Evolutionary conservation across 352 stramenopile genomes (phyloP).

Genomic region (Phytophthora palmivora): DNA sequence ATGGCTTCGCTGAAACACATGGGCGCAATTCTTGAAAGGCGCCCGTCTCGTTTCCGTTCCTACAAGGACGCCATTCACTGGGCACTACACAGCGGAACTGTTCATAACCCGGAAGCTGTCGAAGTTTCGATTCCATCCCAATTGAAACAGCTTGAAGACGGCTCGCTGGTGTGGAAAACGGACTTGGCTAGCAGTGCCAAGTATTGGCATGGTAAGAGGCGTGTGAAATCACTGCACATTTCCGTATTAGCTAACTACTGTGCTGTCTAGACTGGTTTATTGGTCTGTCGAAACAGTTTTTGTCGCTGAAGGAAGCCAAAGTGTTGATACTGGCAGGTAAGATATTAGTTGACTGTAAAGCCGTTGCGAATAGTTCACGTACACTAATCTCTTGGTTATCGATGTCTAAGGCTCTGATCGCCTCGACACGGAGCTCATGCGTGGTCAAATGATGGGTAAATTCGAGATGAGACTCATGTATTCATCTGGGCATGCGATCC

Average conservation of each 20-base stretch:
- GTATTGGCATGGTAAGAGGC: constrained; percentile 74
- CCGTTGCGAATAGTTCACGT: no score
- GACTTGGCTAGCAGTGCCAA: constrained; percentile 74
- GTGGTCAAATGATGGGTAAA: constrained; percentile 92
- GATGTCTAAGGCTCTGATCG: constrained; percentile 65
- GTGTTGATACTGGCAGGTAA: constrained; percentile 84
- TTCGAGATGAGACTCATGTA: constrained; percentile 90
- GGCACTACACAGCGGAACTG: constrained; percentile 75
- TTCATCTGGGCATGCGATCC: constrained; percentile 88
- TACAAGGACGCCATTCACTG: constrained; percentile 82
- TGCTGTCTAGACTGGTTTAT: constrained; percentile 75
- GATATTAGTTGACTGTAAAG: background rate
- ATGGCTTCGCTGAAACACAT: constrained; percentile 89
- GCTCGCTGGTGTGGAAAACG: constrained; percentile 75
- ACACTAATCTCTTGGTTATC: background rate
- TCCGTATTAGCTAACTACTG: no score
- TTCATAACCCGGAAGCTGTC: constrained; percentile 80
- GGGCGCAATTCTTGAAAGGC: constrained; percentile 76
- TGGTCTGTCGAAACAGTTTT: constrained; percentile 86
- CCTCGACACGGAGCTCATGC: constrained; percentile 88
- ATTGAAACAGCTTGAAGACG: constrained; percentile 54
- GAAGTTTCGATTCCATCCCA: constrained; percentile 86
- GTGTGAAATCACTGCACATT: no score
- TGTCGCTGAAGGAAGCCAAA: constrained; percentile 78
- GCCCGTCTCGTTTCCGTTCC: constrained; percentile 71